A percentile compares a stretch with the other conserved stretches of the same genome.
These are phyloP conservation scores for Trametes hirsuta DNA, from an alignment of 1,284 basidiomycete species.

Conservation along the genomic window DNA sequence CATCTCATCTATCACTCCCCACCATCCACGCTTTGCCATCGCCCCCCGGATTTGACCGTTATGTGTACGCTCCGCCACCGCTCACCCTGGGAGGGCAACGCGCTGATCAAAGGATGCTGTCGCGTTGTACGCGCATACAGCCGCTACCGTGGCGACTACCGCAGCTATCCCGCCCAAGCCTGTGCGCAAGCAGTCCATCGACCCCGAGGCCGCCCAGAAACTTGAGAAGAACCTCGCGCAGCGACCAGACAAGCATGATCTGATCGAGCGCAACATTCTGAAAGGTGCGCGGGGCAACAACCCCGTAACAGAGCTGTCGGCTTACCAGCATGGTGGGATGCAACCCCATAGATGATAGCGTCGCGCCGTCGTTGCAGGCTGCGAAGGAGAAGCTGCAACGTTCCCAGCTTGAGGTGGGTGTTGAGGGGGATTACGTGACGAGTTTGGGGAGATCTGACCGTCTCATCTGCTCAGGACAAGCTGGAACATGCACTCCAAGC, in stretches of 20 bases:
- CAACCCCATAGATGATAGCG: constrained; percentile 55
- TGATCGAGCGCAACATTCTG: constrained; percentile 76
- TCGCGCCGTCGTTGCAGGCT: constrained; percentile 73
- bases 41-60: not conserved
- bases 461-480: constrained; percentile 52
- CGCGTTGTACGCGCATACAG: not conserved
- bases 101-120: not conserved
- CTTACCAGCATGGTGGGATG: not conserved
- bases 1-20: not conserved
- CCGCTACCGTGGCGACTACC: constrained; percentile 14
- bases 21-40: not conserved
- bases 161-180: constrained; percentile 25
- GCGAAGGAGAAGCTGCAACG: constrained; percentile 67
- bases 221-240: constrained; percentile 63
- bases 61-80: constrained; percentile 16
- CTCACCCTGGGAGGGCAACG: not conserved
- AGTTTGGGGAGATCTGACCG: not conserved
- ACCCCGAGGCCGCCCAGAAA: constrained; percentile 44
- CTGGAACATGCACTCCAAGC: constrained; percentile 67
- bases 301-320: not conserved
- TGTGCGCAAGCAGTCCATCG: constrained; percentile 41
- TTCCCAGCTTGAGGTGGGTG: constrained; percentile 64
- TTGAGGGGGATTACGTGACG: not conserved
- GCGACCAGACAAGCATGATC: constrained; percentile 63
- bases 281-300: constrained; percentile 51